Base-by-base conservation (phyloP, 2,329 filamentous ascomycete species). In the Teratosphaeria viscida region DNA sequence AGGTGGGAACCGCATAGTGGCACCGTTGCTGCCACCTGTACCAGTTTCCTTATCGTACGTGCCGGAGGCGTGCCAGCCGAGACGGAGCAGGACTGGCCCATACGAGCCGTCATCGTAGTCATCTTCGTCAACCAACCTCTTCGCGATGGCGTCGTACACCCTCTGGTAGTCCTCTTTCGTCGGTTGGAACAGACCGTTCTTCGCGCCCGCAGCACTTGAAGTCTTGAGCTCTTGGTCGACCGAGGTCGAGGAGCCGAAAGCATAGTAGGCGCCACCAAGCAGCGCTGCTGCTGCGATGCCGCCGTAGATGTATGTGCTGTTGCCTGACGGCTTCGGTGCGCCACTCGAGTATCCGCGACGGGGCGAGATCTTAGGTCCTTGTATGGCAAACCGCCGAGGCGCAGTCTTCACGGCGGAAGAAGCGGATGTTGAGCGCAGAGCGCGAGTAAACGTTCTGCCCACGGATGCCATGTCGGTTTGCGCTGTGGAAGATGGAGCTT, bases 61-160 rank as follows among this genome's bases (percentile, higher is more conserved):
- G 68, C 92, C 92, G 68, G 87, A 91, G 65, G 87, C 86, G 79
- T 97, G 94, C 92, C 94, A 97, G 63, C 90, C 92, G 67, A 97
- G 83, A 70, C 92, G 85, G 64, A 97, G 78, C 59, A 97, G 81
- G 62, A 97, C 91, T 32, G 92, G 94, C 60, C 91, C 92, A 73
- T 95, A 97, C 79, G 88, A 94, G 67, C 94, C 92, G 75, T 99
- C 92, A 71, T 97, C 92, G 74, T 97, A 97, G 66, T 96, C 88
- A 68, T 94, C 90, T 73, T 95, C 85, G 78, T 96, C 89, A 75
- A 94, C 87, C 59, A 97, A 80, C 62, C 81, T 81, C 71, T 80
- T 77, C 59, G 92, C 92, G 68, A 97, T 85, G 71, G 86, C 87
- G 74, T 96, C 84, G 80, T 97, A 97, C 58, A 97, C 90, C 76